Conservation (phyloP, 1,284 basidiomycete species). For the Trichosporon coremiiforme region DNA sequence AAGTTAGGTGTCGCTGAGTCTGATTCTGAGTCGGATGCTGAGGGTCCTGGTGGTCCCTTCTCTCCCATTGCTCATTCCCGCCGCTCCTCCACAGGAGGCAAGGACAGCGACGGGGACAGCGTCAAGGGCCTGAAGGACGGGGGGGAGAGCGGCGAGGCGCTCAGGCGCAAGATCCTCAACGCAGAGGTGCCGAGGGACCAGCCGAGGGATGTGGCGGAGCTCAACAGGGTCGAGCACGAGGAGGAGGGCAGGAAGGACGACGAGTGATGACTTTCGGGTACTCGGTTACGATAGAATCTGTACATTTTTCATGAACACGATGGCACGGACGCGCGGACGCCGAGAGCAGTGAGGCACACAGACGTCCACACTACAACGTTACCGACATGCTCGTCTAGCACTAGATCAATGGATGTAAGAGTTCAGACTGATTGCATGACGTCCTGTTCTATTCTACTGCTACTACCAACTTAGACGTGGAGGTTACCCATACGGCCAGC, state of each 20-base stretch:
- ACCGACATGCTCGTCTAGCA: too few relatives aligned
- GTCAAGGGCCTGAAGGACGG: background rate
- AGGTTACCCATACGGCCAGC: slow-evolving; percentile 39
- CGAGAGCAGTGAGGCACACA: too few relatives aligned
- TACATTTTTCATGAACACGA: slow-evolving; percentile 1
- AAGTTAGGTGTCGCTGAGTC: slow-evolving; percentile 69
- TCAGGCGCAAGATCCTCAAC: slow-evolving; percentile 47
- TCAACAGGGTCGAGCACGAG: background rate
- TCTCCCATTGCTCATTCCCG: background rate
- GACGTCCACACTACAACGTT: too few relatives aligned
- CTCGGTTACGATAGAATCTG: background rate
- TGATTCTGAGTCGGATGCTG: slow-evolving; percentile 63
- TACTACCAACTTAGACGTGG: too few relatives aligned
- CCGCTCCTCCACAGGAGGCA: background rate
- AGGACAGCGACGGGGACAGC: slow-evolving; percentile 1
- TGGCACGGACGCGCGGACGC: background rate
- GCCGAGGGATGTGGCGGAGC: slow-evolving; percentile 39
- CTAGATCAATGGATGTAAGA: too few relatives aligned
- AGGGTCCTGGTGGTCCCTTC: background rate
- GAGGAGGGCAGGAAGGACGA: slow-evolving; percentile 22
- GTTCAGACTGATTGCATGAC: too few relatives aligned
- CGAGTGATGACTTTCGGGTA: background rate
- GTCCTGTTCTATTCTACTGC: too few relatives aligned
- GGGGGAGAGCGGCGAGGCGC: slow-evolving; percentile 28
- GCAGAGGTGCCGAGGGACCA: slow-evolving; percentile 52